These are phyloP conservation scores for Astrephomene gubernaculifera DNA, from an alignment of 139 green algal species.

Conservation along the genomic window DNA sequence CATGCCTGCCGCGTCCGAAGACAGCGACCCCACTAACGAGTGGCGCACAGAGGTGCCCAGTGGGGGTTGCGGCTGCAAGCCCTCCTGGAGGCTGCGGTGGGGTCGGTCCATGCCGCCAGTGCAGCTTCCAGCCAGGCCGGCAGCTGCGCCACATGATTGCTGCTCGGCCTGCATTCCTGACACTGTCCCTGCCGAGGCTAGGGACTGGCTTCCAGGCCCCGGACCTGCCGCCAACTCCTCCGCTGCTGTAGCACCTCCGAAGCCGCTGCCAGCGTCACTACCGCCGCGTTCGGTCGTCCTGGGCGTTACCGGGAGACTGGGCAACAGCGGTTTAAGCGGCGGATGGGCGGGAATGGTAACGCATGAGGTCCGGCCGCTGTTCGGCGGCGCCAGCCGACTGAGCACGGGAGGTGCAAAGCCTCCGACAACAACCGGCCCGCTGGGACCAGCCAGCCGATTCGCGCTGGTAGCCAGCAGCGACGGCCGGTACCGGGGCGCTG, in stretches of 20 bases:
- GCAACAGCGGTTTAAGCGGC: not conserved
- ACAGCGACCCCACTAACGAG: not conserved
- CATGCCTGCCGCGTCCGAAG: not conserved
- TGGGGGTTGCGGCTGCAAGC: not conserved
- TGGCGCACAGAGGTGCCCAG: not conserved
- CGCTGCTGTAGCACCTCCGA: not conserved
- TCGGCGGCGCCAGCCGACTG: not conserved
- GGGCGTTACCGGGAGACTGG: not conserved
- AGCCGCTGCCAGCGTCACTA: not conserved
- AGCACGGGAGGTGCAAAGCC: not conserved
- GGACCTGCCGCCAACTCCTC: not conserved
- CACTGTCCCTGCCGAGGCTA: not conserved
- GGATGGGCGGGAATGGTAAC: not conserved
- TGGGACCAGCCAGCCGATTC: not conserved
- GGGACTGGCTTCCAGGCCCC: not conserved
- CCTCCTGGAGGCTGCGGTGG: not conserved
- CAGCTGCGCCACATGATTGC: not conserved
- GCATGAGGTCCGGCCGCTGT: not conserved
- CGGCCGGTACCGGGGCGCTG: slow-evolving; percentile 4
- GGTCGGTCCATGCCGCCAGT: not conserved
- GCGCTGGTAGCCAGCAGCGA: slow-evolving; percentile 29
- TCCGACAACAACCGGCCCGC: not conserved
- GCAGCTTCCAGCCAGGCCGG: not conserved
- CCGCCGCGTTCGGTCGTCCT: not conserved
- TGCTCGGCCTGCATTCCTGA: not conserved